These are phyloP conservation scores for Rasamsonia emersonii DNA, from an alignment of 2,329 filamentous ascomycete genomes.

Conservation along the genomic window DNA sequence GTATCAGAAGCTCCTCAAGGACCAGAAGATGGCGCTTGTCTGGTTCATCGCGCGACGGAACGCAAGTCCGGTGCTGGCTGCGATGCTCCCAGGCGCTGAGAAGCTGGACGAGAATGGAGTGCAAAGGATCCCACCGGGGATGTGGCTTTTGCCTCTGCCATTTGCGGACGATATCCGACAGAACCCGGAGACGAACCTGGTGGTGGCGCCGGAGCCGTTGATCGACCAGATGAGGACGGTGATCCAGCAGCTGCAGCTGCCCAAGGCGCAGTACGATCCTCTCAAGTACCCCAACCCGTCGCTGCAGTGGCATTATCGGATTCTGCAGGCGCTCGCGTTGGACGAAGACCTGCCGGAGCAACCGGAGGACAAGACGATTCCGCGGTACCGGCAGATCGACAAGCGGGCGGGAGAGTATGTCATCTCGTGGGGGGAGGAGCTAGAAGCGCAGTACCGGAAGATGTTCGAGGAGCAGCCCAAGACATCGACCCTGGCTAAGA, in stretches of 20 bases:
- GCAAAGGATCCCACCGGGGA: conserved; percentile 66
- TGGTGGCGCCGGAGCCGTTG: conserved; percentile 59
- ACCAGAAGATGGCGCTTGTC: conserved; percentile 72
- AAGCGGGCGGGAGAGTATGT: conserved; percentile 78
- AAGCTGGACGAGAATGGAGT: conserved; percentile 56
- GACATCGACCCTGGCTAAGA: conserved; percentile 40
- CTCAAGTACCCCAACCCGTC: conserved; percentile 82
- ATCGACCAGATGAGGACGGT: conserved; percentile 75
- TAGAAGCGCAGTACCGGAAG: conserved; percentile 51
- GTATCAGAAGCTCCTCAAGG: conserved; percentile 73
- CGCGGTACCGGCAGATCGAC: conserved; percentile 78
- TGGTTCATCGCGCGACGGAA: conserved; percentile 85
- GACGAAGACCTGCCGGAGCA: conserved; percentile 79
- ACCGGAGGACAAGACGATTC: conserved; percentile 69
- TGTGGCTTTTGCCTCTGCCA: conserved; percentile 83
- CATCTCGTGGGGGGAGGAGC: conserved; percentile 62
- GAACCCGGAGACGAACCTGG: conserved; percentile 53
- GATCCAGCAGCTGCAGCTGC: conserved; percentile 78
- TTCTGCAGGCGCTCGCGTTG: conserved; percentile 81
- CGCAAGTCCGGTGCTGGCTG: conserved; percentile 68
- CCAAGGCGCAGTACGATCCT: conserved; percentile 76
- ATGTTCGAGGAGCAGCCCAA: conserved; percentile 35
- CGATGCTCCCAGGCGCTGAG: conserved; percentile 68
- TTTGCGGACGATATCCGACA: conserved; percentile 82
- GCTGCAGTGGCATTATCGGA: conserved; percentile 94